These are phyloP conservation scores for Eutypella sp. DNA, from an alignment of 2,329 filamentous ascomycete genomes.

Conservation along the genomic window DNA sequence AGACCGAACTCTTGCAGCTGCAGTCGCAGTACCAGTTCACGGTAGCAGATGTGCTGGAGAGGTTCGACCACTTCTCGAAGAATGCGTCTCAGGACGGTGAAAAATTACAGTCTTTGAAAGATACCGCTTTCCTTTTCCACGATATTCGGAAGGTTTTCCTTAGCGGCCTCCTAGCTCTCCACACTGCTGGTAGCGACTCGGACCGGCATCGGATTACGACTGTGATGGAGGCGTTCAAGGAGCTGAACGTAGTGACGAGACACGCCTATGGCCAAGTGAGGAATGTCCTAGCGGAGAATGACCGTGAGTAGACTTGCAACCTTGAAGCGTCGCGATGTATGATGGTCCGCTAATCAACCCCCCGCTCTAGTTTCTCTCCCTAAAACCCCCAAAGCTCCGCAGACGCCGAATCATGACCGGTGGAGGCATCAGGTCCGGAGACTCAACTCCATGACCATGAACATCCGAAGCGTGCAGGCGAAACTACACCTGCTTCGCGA, in stretches of 20 bases:
- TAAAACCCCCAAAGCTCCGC: conserved; percentile 51
- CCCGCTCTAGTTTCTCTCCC: conserved; percentile 41
- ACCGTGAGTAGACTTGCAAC: conserved; percentile 51
- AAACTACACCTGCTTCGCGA: conserved; percentile 91
- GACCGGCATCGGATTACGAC: conserved; percentile 77
- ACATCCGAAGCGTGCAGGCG: conserved; percentile 86
- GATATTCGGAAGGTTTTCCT: conserved; percentile 79
- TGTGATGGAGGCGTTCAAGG: conserved; percentile 69
- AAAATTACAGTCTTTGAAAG: conserved; percentile 75
- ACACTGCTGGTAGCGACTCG: conserved; percentile 70
- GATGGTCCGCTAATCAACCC: conserved; percentile 6
- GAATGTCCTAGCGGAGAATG: conserved; percentile 70
- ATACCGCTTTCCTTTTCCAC: conserved; percentile 74
- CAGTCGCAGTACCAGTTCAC: conserved; percentile 84
- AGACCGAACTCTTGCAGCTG: conserved; percentile 83
- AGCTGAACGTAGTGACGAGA: conserved; percentile 56
- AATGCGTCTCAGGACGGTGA: conserved; percentile 70
- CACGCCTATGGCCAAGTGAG: conserved; percentile 62
- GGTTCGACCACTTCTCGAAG: conserved; percentile 59
- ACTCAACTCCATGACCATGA: conserved; percentile 80
- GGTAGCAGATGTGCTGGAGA: conserved; percentile 65
- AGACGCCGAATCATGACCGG: conserved; percentile 73
- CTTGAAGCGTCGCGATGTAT: neutral
- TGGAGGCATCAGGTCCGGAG: conserved; percentile 84
- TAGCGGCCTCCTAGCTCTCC: conserved; percentile 82